These are phyloP conservation scores for Pneumocystis carinii DNA, from an alignment of 1,139 yeast genomes.

Conservation along the genomic window DNA sequence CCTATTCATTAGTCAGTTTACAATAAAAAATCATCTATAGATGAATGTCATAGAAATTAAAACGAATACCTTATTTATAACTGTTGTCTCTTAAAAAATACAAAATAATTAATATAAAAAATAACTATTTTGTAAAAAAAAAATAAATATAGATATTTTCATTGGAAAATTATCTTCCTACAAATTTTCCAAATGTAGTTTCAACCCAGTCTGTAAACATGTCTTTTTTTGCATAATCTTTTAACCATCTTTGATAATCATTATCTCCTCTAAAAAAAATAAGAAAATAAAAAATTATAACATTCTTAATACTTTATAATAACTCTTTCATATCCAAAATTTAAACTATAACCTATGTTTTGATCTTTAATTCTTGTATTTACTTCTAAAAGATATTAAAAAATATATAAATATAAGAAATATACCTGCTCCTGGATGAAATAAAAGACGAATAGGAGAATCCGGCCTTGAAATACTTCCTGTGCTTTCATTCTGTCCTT, in stretches of 20 bases:
- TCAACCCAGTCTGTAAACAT: background rate
- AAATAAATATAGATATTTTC: no score
- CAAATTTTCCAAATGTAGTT: background rate
- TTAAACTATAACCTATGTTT: background rate
- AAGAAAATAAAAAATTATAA: background rate
- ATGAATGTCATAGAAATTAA: no score
- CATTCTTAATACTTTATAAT: background rate
- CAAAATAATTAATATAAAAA: no score
- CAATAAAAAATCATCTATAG: background rate
- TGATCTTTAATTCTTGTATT: background rate
- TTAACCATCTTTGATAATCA: background rate
- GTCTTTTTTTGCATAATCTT: background rate
- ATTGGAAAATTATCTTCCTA: background rate
- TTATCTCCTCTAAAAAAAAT: background rate
- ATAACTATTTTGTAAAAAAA: no score
- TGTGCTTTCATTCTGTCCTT: background rate
- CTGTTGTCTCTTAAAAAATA: no score
- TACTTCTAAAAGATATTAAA: background rate
- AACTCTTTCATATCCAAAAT: background rate
- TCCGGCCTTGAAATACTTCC: background rate
- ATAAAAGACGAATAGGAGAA: background rate
- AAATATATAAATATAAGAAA: background rate
- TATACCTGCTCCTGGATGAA: background rate
- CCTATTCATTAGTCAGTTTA: background rate
- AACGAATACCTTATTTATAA: no score